These are phyloP conservation scores for Ophiostoma fasciatum DNA, from an alignment of 2,329 filamentous ascomycete genomes.

Conservation along the genomic window DNA sequence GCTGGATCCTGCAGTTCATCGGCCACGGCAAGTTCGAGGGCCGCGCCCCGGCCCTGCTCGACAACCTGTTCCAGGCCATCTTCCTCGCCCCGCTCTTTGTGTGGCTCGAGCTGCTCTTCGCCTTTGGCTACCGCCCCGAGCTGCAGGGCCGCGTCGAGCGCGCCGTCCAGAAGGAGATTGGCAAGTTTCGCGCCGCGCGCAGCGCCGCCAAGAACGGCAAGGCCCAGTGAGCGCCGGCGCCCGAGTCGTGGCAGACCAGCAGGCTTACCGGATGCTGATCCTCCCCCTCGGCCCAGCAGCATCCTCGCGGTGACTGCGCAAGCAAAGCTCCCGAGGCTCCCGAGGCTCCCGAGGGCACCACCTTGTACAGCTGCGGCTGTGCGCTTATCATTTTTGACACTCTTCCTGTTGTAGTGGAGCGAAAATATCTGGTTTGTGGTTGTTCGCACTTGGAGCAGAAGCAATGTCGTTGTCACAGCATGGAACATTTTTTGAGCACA, in stretches of 20 bases:
- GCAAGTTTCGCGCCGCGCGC: constrained; percentile 47
- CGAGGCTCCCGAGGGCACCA: too few relatives aligned
- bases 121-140: constrained; percentile 77
- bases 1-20: constrained; percentile 82
- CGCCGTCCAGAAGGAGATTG: constrained; percentile 59
- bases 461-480: too few relatives aligned
- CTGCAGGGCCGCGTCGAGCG: constrained; percentile 68
- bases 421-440: too few relatives aligned
- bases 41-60: constrained; percentile 73
- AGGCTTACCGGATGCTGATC: too few relatives aligned
- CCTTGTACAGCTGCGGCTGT: too few relatives aligned
- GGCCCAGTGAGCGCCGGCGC: constrained; percentile 24
- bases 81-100: constrained; percentile 94
- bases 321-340: too few relatives aligned
- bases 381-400: too few relatives aligned
- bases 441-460: too few relatives aligned
- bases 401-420: too few relatives aligned
- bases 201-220: constrained; percentile 30
- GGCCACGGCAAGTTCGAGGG: constrained; percentile 84
- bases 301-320: too few relatives aligned
- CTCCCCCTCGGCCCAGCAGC: too few relatives aligned
- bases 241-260: too few relatives aligned
- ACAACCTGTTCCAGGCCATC: constrained; percentile 82
- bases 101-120: constrained; percentile 89
- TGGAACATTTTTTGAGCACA: background rate